Percentiles rank a stretch among this genome's conserved stretches.
phyloP scores from a whole-genome alignment of 257 asterid genomes.

The Solanum dulcamara region DNA sequence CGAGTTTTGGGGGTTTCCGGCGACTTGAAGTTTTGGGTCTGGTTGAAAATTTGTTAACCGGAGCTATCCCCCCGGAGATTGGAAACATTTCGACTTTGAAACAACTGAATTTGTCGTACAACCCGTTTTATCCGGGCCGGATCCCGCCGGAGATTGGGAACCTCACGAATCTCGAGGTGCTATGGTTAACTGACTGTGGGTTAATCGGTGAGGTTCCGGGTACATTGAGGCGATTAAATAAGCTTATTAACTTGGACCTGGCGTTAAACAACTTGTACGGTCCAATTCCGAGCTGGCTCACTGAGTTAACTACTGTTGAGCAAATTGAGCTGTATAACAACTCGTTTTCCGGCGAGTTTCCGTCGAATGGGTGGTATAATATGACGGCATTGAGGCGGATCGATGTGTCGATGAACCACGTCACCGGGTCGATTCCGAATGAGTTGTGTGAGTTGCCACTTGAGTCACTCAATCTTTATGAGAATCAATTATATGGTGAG shows the following conservation, averaged over 20 bases:
- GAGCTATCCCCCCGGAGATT: slow-evolving; percentile 47
- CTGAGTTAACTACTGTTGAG: slow-evolving; percentile 47
- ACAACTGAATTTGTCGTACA: slow-evolving; percentile 80
- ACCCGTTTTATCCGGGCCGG: slow-evolving; percentile 78
- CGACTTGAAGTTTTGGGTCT: slow-evolving; percentile 70
- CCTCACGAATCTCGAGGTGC: slow-evolving; percentile 64
- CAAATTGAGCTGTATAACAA: slow-evolving; percentile 91
- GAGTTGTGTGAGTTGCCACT: slow-evolving; percentile 79
- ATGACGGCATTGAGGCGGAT: slow-evolving; percentile 68
- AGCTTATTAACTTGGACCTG: slow-evolving; percentile 66
- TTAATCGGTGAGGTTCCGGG: slow-evolving; percentile 69
- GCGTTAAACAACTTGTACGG: slow-evolving; percentile 63
- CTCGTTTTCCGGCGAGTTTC: slow-evolving; percentile 70
- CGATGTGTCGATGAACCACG: slow-evolving; percentile 77
- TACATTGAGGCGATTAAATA: slow-evolving; percentile 57
- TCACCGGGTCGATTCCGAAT: slow-evolving; percentile 62
- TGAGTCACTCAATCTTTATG: slow-evolving; percentile 81
- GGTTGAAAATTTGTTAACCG: slow-evolving; percentile 71
- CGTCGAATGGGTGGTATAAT: slow-evolving; percentile 65
- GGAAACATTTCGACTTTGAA: slow-evolving; percentile 70
- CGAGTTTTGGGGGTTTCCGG: slow-evolving; percentile 55
- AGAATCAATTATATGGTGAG: slow-evolving; percentile 60
- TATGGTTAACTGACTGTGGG: slow-evolving; percentile 46
- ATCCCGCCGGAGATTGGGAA: slow-evolving; percentile 78
- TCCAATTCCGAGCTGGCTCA: slow-evolving; percentile 51